These are phyloP conservation scores for Umbelopsis ramanniana DNA, from an alignment of 192 early-diverging fungal species.

Conservation along the genomic window DNA sequence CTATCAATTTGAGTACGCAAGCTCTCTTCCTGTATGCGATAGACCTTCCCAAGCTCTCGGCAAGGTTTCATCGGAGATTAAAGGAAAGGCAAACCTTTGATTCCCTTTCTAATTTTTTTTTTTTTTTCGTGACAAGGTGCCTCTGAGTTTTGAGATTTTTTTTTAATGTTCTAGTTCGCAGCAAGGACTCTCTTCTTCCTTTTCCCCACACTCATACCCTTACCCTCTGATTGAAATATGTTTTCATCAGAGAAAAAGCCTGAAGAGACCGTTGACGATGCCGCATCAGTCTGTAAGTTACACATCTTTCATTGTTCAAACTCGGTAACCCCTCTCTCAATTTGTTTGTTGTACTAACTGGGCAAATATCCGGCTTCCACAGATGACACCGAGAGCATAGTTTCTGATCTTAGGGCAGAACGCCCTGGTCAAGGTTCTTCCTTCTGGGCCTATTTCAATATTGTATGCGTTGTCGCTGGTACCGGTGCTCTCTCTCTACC, in stretches of 20 bases:
- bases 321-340: no score
- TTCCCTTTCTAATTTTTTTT: background rate
- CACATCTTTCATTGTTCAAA: background rate
- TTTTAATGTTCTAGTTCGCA: background rate
- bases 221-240: background rate
- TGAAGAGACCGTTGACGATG: background rate
- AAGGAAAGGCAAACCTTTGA: background rate
- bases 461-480: conserved; percentile 78
- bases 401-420: conserved; percentile 36
- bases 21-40: no score
- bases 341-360: no score
- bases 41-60: background rate
- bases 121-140: conserved; percentile 1
- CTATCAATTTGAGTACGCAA: no score
- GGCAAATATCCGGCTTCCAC: background rate
- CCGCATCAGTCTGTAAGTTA: background rate
- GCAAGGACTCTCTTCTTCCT: background rate
- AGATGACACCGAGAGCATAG: background rate
- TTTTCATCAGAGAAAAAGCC: conserved; percentile 4
- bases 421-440: conserved; percentile 50
- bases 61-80: conserved; percentile 18
- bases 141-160: background rate
- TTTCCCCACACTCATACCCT: background rate
- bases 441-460: conserved; percentile 58
- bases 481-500: conserved; percentile 85